Evolutionary conservation across 495 filamentous ascomycete genomes (phyloP).

Genomic region (Penicillium robsamsonii): DNA sequence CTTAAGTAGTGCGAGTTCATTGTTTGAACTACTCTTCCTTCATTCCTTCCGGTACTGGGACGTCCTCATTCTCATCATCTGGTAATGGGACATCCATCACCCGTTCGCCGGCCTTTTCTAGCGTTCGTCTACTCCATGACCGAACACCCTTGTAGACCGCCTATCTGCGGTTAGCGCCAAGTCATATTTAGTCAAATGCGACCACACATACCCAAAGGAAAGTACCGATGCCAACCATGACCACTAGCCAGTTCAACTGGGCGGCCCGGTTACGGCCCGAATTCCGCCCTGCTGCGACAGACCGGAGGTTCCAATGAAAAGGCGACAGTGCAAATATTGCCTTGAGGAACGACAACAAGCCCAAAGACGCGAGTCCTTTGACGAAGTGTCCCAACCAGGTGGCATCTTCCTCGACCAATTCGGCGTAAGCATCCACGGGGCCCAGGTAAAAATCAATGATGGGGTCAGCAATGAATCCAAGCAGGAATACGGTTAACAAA

Average conservation of each 20-base stretch:
- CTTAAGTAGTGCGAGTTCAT: constrained; percentile 76
- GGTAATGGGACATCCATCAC: constrained; percentile 82
- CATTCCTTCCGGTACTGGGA: constrained; percentile 63
- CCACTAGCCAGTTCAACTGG: constrained; percentile 70
- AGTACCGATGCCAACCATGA: constrained; percentile 75
- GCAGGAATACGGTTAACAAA: constrained; percentile 65
- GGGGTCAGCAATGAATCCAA: constrained; percentile 90
- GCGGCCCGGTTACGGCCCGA: constrained; percentile 72
- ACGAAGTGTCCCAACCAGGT: constrained; percentile 80
- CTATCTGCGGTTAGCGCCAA: constrained; percentile 45
- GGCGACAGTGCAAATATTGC: constrained; percentile 71
- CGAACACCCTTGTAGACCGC: constrained; percentile 77
- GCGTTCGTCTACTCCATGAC: constrained; percentile 61
- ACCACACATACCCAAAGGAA: constrained; percentile 72
- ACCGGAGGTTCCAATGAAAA: constrained; percentile 67
- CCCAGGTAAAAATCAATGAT: constrained; percentile 87
- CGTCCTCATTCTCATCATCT: constrained; percentile 73
- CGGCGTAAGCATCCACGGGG: constrained; percentile 52
- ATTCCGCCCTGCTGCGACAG: constrained; percentile 51
- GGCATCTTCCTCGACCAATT: constrained; percentile 44
- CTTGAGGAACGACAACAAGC: constrained; percentile 82
- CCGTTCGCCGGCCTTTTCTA: constrained; percentile 72
- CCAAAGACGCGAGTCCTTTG: constrained; percentile 82
- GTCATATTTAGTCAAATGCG: not conserved
- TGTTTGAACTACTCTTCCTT: constrained; percentile 6